phyloP scores from a whole-genome alignment of 1,284 basidiomycete genomes.

The Fomitopsis schrenkii region DNA sequence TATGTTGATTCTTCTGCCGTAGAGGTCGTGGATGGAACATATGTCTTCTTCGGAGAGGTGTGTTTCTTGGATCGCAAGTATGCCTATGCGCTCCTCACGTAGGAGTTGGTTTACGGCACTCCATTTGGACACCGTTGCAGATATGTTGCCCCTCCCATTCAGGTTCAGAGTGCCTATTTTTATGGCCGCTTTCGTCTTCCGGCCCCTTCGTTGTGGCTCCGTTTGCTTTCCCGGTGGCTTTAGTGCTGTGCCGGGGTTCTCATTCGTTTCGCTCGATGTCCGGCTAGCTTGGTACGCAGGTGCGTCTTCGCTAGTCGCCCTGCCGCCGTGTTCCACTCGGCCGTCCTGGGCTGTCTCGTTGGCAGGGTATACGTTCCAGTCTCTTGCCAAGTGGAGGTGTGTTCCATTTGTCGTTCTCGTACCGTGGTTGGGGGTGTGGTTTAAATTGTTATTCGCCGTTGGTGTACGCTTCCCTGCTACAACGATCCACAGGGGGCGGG shows the following conservation, averaged over 20 bases:
- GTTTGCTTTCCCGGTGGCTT: background rate
- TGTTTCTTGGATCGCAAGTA: background rate
- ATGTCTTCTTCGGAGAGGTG: background rate
- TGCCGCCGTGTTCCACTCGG: no score
- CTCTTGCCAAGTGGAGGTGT: no score
- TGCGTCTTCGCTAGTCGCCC: no score
- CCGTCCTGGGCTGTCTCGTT: no score
- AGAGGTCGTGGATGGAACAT: background rate
- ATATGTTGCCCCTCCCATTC: background rate
- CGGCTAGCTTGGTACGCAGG: no score
- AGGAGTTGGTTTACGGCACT: background rate
- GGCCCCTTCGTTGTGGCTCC: background rate
- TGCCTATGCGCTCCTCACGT: background rate
- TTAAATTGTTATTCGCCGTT: background rate
- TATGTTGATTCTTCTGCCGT: background rate
- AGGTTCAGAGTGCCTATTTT: background rate
- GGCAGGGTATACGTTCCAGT: background rate
- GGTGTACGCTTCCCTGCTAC: background rate
- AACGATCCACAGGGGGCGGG: background rate
- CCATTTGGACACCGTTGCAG: background rate
- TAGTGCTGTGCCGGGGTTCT: no score
- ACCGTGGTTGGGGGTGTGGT: background rate
- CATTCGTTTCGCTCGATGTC: no score
- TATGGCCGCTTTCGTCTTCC: background rate
- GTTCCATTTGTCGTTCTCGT: no score